Conservation (phyloP, 2,329 filamentous ascomycete species). For the Ophiostoma novo-ulmi region DNA sequence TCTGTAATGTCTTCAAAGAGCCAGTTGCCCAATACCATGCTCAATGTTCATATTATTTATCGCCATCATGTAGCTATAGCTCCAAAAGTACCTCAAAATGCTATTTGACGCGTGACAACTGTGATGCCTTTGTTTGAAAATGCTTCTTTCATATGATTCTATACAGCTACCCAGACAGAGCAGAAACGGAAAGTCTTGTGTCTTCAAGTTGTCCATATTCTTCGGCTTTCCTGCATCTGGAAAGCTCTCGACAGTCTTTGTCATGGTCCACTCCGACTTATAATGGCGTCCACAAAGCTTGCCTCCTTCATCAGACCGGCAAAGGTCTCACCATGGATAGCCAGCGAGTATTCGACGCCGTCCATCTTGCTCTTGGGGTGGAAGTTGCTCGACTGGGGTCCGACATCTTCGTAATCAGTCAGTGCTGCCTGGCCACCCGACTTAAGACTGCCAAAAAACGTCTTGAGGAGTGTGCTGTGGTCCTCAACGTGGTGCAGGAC, state of each 20-base stretch:
- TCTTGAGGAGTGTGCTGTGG: conserved; percentile 40
- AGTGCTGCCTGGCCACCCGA: conserved; percentile 46
- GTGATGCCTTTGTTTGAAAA: too few species aligned
- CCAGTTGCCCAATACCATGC: too few species aligned
- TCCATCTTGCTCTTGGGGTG: conserved; percentile 49
- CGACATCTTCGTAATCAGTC: conserved; percentile 56
- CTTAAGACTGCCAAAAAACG: conserved; percentile 44
- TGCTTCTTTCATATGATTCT: background rate
- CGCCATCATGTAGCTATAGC: too few species aligned
- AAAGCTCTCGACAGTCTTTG: conserved; percentile 46
- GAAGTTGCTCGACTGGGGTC: conserved; percentile 46
- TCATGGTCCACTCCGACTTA: conserved; percentile 46
- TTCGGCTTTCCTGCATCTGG: conserved; percentile 35
- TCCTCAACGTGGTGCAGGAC: conserved; percentile 53
- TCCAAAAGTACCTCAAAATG: too few species aligned
- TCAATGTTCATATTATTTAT: too few species aligned
- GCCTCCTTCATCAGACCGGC: conserved; percentile 41
- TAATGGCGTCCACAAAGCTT: conserved; percentile 46
- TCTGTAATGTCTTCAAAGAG: too few species aligned
- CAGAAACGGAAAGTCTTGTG: conserved; percentile 39
- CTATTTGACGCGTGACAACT: too few species aligned
- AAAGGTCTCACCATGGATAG: conserved; percentile 42
- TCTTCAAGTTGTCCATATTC: conserved; percentile 27
- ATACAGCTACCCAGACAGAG: conserved; percentile 34
- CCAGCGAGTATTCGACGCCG: conserved; percentile 49